Evolutionary conservation across 2,329 filamentous ascomycete genomes (phyloP), one percentile per base, ranked within the genome.

Genomic region (Pestalotiopsis sp.): DNA sequence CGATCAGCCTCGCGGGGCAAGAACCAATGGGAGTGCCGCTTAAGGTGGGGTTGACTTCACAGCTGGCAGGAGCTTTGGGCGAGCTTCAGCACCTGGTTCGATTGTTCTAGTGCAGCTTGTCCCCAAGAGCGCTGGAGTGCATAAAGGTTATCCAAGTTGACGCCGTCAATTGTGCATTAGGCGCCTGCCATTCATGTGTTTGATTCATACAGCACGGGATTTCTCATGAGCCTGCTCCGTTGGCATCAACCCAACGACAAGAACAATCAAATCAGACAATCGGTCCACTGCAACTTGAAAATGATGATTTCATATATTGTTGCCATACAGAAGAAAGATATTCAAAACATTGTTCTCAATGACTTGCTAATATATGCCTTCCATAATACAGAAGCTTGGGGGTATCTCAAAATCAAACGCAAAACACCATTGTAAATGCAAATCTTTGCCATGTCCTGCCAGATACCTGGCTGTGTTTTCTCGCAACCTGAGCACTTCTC

Each of bases 1-100:
- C 59, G 59, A 49, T 69, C 59, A 73, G 69, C 69, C 71, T 74
- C 70, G 69, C 66, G 75, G 76, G 74, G 75, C 74, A 71, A 63
- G 69, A 68, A 66, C 77, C 76, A 79, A 79, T 77, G 52, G 70
- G 25, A 61, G n/a, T 2, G 17, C 36, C 23, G 20, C 1, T 25
- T 38, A 61, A 41, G 20, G 23, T 11, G 63, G 62, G 31, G 31
- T 41, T 1, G 3, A 7, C 2, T 17, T n/a, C 31, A n/a, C 61
- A 63, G 61, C 61, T 63, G 61, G 61, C 61, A 63, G 36, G 31
- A 63, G 61, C 38, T 63, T 41, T 23, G 25, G 36, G 20, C 12
- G 20, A 41, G 61, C 20, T 23, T 12, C 13, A 41, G 27, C 61
- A 63, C 20, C 38, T 63, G 61, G n/a, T 63, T 20, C 36, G 23